Percentiles rank a stretch among this genome's conserved stretches.
phyloP scores from a whole-genome alignment of 2,329 filamentous ascomycete genomes.

The Arachnomyces sp. region DNA sequence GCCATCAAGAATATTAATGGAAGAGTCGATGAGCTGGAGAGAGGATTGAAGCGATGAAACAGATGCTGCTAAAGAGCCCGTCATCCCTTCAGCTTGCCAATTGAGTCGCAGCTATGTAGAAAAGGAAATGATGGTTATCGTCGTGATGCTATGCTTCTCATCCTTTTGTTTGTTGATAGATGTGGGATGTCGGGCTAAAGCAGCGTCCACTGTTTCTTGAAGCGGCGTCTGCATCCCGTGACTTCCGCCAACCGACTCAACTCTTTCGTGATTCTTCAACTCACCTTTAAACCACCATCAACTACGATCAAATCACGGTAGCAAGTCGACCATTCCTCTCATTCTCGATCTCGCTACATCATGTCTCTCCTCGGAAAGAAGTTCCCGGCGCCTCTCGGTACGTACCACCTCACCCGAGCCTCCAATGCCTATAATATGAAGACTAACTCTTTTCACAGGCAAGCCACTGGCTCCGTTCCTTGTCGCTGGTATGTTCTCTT shows the following conservation, averaged over 20 bases:
- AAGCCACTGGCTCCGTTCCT: slow-evolving; percentile 90
- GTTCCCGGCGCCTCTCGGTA: slow-evolving; percentile 71
- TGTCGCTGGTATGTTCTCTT: slow-evolving; percentile 66
- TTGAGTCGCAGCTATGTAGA: too few species aligned
- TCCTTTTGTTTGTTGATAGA: slow-evolving; percentile 1
- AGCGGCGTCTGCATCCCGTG: too few species aligned
- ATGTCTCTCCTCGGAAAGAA: slow-evolving; percentile 80
- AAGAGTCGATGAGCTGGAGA: slow-evolving; percentile 54
- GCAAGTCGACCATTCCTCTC: slow-evolving; percentile 12
- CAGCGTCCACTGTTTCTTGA: too few species aligned
- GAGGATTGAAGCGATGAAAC: slow-evolving; percentile 54
- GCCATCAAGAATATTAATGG: slow-evolving; percentile 53
- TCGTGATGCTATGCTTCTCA: too few species aligned
- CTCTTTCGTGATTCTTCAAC: too few species aligned
- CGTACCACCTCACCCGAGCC: slow-evolving; percentile 32
- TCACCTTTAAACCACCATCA: too few species aligned
- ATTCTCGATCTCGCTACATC: slow-evolving; percentile 35
- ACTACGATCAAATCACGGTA: too few species aligned
- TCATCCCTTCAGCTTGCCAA: slow-evolving; percentile 21
- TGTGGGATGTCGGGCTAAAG: too few species aligned
- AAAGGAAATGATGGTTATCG: too few species aligned
- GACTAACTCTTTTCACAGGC: slow-evolving; percentile 50
- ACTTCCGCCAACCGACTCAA: too few species aligned
- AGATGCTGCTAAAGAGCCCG: slow-evolving; percentile 48
- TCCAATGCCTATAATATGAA: slow-evolving; percentile 10